Percentiles rank a stretch among this genome's conserved stretches.
Evolutionary conservation across 495 filamentous ascomycete genomes (phyloP).

Genomic region (Pseudomonodictys pantanalensis): DNA sequence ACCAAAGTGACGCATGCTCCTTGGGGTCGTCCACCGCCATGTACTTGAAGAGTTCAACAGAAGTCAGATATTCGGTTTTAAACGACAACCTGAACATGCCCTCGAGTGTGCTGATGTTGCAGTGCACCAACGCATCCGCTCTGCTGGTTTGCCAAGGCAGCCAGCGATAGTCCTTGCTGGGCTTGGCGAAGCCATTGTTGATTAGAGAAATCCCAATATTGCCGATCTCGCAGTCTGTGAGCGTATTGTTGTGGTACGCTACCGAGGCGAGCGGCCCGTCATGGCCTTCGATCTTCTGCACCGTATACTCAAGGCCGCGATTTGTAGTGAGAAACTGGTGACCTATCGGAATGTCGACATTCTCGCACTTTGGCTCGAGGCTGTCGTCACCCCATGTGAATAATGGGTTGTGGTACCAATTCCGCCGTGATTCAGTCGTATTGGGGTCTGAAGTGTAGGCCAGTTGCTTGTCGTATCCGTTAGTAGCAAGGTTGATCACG

Average conservation of each 20-base stretch:
- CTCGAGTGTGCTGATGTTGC: conserved; percentile 8
- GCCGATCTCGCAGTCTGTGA: conserved; percentile 13
- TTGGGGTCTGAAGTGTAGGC: conserved; percentile 16
- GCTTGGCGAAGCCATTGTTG: conserved; percentile 8
- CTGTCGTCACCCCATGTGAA: conserved; percentile 22
- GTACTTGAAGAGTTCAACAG: conserved; percentile 4
- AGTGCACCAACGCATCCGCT: conserved; percentile 7
- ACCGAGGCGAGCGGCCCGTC: conserved; percentile 1
- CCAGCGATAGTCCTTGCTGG: not conserved
- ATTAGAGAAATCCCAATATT: conserved; percentile 1
- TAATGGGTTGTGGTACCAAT: conserved; percentile 18
- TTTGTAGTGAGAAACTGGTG: conserved; percentile 25
- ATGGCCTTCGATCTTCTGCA: not conserved
- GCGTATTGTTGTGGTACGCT: conserved; percentile 19
- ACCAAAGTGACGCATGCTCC: conserved; percentile 19
- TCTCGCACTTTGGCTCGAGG: conserved; percentile 22
- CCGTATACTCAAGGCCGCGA: conserved; percentile 23
- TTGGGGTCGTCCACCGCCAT: conserved; percentile 7
- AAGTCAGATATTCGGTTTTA: not conserved
- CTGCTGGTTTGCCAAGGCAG: conserved; percentile 14
- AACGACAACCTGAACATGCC: conserved; percentile 17
- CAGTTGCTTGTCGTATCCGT: conserved; percentile 15
- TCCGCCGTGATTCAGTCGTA: conserved; percentile 5
- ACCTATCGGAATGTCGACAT: conserved; percentile 16
- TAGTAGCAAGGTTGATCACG: conserved; percentile 21